Evolutionary conservation across 2,329 filamentous ascomycete species (phyloP).

Genomic region (Trichocomaceae sp.): DNA sequence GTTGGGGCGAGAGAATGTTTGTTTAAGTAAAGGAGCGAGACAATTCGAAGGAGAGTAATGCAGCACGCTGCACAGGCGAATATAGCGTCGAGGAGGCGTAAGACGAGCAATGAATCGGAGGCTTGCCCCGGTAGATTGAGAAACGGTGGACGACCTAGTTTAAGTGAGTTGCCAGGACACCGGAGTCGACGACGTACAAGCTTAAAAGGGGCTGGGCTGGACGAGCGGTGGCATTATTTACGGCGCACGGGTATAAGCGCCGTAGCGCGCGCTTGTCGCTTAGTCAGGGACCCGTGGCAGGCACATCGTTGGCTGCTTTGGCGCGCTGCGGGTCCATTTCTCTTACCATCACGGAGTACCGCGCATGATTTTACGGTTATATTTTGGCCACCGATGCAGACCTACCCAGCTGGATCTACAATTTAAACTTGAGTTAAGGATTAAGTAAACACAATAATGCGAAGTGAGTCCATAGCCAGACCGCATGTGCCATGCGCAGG

Average conservation of each 20-base stretch:
- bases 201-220: slow-evolving; percentile 3
- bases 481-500: too few species aligned
- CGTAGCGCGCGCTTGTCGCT: slow-evolving; percentile 32
- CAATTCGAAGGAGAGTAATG: slow-evolving; percentile 11
- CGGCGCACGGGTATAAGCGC: slow-evolving; percentile 28
- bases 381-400: not conserved
- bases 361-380: not conserved
- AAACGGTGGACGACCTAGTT: not conserved
- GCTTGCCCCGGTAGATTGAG: slow-evolving; percentile 4
- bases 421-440: too few species aligned
- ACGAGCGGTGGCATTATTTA: slow-evolving; percentile 7
- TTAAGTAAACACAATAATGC: too few species aligned
- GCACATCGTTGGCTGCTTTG: too few species aligned
- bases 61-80: slow-evolving; percentile 11
- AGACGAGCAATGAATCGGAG: slow-evolving; percentile 5
- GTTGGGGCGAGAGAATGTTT: not conserved
- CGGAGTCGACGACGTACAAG: not conserved
- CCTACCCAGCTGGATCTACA: not conserved
- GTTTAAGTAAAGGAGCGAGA: not conserved
- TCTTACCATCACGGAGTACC: too few species aligned
- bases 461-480: too few species aligned
- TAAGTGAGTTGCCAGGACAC: not conserved
- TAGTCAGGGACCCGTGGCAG: not conserved
- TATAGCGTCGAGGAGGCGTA: not conserved
- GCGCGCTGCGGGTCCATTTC: not conserved